Base-by-base conservation (phyloP, 2,329 filamentous ascomycete genomes). In the Ophiostoma pallidulum region DNA sequence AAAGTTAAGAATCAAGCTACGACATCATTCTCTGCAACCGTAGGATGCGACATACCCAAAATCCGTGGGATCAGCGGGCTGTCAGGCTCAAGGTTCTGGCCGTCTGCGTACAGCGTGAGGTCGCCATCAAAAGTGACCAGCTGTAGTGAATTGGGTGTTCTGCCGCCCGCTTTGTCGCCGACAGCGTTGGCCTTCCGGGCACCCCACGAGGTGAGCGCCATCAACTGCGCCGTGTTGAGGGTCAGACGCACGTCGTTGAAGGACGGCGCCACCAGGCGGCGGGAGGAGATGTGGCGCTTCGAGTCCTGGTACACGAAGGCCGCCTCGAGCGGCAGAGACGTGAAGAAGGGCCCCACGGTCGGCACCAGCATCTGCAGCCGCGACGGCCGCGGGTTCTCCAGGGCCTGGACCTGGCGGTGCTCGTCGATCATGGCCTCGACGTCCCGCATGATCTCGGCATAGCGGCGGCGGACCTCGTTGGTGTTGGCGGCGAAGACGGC, bases 91-190 rank as follows among this genome's bases (percentile, higher is more conserved):
- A 98, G 72, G 54, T 80, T 86, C 58, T 88, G 75, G 12, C 92
- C 92, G 60, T 98, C 86, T 49, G 89, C 85, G 63, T 98, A 98
- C 19, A 98, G 74, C 1, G 92, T 98, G 43, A 98, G 89, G 66
- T 98, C 92, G 65, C 92, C 92, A 64, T 98, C 92, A 62, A 98
- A 98, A 0, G 92, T 98, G 46, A 94, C 83, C 4, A 98, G 75
- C 57, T 92, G 81, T 8, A 96, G 40, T 4, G 47, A 29, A 74
- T 4, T 22, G n/a, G n/a, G n/a, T n/a, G 14, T n/a, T 31, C 4
- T 44, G 41, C 24, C 20, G 13, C 24, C 33, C 18, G 18, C 28
- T 4, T 22, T 10, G 13, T 16, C 13, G 3, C 8, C 29, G 20
- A 24, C n/a, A 2, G 12, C 24, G 19, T 9, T 13, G 26, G 32